Conservation (phyloP, 257 asterid genomes). For the Nicotiana undulata region DNA sequence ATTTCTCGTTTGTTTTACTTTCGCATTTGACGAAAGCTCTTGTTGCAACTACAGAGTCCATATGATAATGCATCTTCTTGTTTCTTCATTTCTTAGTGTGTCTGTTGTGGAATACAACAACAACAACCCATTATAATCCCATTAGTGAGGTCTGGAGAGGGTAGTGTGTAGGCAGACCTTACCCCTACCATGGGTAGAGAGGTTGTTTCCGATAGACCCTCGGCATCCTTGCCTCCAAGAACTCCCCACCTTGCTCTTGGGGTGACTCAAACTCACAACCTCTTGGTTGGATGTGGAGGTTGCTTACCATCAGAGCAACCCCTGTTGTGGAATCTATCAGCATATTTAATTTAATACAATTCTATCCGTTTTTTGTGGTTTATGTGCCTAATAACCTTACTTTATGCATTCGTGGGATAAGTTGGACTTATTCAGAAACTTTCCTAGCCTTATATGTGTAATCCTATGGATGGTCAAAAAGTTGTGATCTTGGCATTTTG, state of each 20-base stretch:
- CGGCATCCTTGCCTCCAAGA: too few species aligned
- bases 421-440: not conserved
- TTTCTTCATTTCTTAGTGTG: not conserved
- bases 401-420: not conserved
- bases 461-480: not conserved
- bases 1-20: not conserved
- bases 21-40: not conserved
- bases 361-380: not conserved
- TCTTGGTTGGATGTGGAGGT: too few species aligned
- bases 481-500: not conserved
- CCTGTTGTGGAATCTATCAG: not conserved
- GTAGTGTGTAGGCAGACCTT: too few species aligned
- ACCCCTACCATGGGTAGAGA: too few species aligned
- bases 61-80: not conserved
- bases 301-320: too few species aligned
- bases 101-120: not conserved
- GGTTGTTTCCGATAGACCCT: too few species aligned
- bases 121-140: too few species aligned
- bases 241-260: too few species aligned
- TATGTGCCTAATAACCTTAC: not conserved
- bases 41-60: not conserved
- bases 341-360: not conserved
- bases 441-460: not conserved
- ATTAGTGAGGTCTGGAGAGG: too few species aligned
- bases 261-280: too few species aligned